These are phyloP conservation scores for Panaeolus papilionaceus DNA, from an alignment of 768 basidiomycete species.

Conservation along the genomic window DNA sequence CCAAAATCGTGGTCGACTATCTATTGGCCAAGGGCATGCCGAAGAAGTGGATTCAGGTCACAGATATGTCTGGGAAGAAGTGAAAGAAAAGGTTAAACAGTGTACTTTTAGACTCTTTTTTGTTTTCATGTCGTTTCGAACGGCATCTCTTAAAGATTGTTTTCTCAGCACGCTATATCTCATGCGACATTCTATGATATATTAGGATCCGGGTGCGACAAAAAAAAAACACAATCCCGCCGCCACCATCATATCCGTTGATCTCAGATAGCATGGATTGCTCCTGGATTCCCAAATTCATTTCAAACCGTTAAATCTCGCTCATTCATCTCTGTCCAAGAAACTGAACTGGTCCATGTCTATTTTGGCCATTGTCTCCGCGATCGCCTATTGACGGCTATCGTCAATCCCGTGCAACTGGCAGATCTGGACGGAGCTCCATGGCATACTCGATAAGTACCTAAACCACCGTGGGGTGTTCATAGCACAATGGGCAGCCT, in stretches of 20 bases:
- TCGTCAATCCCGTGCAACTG: constrained; percentile 14
- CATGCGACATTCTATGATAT: constrained; percentile 4
- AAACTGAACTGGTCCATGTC: constrained; percentile 7
- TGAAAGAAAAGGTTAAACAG: constrained; percentile 25
- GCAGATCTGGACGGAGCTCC: constrained; percentile 10
- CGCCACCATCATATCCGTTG: constrained; percentile 12
- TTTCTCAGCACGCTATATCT: constrained; percentile 11
- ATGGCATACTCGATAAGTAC: neutral
- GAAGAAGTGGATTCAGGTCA: constrained; percentile 77
- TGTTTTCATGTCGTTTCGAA: constrained; percentile 7
- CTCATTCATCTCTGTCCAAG: neutral
- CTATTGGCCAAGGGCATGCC: constrained; percentile 76
- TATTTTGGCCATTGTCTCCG: constrained; percentile 11
- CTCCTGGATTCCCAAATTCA: neutral
- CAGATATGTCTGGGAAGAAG: constrained; percentile 57
- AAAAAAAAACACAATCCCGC: neutral
- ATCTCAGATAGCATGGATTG: constrained; percentile 9
- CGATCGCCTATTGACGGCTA: constrained; percentile 12
- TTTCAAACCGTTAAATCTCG: neutral
- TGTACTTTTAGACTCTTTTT: constrained; percentile 13
- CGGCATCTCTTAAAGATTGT: neutral
- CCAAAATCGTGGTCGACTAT: constrained; percentile 67
- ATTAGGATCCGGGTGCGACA: constrained; percentile 1
- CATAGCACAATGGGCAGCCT: neutral
- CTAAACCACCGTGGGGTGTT: neutral